Evolutionary conservation across 805 yeast species (phyloP).

Genomic region (Metschnikowia baotianmanensis): DNA sequence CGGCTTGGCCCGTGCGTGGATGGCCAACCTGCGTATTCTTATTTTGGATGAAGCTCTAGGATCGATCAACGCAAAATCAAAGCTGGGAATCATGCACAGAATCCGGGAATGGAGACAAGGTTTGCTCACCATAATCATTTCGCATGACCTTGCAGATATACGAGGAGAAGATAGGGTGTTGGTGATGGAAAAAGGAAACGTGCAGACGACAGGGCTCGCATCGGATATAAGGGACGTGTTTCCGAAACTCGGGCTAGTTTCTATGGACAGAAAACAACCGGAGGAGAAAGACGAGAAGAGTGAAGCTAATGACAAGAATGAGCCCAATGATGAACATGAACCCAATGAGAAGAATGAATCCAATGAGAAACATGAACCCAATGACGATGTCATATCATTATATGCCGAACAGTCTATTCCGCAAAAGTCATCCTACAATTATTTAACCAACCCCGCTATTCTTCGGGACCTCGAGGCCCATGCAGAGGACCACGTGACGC

Average conservation of each 20-base stretch:
- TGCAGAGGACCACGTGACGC: conserved; percentile 8
- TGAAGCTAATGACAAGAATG: neutral
- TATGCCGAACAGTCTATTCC: too few species aligned
- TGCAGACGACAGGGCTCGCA: conserved; percentile 7
- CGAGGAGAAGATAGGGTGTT: conserved; percentile 54
- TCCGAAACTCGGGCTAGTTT: neutral
- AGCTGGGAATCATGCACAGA: conserved; percentile 44
- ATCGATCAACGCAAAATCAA: conserved; percentile 63
- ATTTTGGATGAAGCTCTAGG: conserved; percentile 85
- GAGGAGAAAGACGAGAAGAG: neutral
- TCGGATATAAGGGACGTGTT: conserved; percentile 1
- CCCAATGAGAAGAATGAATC: too few species aligned
- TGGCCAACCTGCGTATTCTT: conserved; percentile 71
- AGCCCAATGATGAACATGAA: too few species aligned
- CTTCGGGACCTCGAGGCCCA: conserved; percentile 23
- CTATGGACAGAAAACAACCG: neutral
- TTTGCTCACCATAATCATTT: conserved; percentile 74
- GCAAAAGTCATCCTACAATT: conserved; percentile 17
- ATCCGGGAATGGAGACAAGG: conserved; percentile 60
- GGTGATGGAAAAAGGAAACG: conserved; percentile 55
- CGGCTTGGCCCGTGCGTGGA: conserved; percentile 77
- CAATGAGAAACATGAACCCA: too few species aligned
- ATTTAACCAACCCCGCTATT: conserved; percentile 23
- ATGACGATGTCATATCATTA: too few species aligned
- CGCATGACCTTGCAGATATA: conserved; percentile 72